These are phyloP conservation scores for Nicotiana paniculata DNA, from an alignment of 257 asterid genomes.

Conservation along the genomic window DNA sequence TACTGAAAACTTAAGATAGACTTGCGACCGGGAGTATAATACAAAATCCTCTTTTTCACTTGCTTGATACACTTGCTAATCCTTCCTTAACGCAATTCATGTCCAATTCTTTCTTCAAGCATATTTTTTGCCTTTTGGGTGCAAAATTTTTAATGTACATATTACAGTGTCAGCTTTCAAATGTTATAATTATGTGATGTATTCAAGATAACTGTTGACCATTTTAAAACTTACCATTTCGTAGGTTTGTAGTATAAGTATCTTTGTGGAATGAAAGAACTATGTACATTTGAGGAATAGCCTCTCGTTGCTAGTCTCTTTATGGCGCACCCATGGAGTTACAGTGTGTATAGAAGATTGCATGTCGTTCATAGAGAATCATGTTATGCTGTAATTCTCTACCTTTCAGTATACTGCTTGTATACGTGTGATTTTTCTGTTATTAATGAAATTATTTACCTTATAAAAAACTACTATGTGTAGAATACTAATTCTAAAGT, in stretches of 20 bases:
- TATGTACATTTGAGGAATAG: not conserved
- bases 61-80: not conserved
- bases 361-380: not conserved
- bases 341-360: not conserved
- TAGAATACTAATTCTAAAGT: constrained; percentile 16
- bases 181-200: not conserved
- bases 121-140: not conserved
- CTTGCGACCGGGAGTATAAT: not conserved
- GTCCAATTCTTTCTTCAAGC: not conserved
- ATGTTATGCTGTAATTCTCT: not conserved
- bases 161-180: not conserved
- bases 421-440: not conserved
- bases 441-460: not conserved
- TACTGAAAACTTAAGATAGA: not conserved
- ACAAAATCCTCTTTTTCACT: not conserved
- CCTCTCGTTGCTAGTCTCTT: not conserved
- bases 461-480: not conserved
- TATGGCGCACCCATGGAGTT: not conserved
- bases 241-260: not conserved
- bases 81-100: not conserved
- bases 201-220: not conserved
- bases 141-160: not conserved
- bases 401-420: not conserved
- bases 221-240: not conserved
- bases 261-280: not conserved